Evolutionary conservation across 352 stramenopile species (phyloP).

Genomic region (Globisporangium cederbergense): DNA sequence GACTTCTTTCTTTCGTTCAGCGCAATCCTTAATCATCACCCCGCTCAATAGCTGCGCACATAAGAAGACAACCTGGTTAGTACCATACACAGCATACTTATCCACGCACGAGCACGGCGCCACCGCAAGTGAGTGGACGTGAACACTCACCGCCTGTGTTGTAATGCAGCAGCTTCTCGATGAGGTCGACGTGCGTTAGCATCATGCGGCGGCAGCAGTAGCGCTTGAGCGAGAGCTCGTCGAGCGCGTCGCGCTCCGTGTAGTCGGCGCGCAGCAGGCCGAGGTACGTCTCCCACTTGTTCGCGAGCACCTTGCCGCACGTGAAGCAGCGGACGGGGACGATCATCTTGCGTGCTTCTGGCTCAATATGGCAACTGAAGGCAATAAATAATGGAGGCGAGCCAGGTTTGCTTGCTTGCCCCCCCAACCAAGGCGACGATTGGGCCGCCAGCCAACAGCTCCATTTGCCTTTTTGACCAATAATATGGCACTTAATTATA

Average conservation of each 20-base stretch:
- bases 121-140: neutral
- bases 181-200: conserved; percentile 99
- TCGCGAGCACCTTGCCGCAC: conserved; percentile 99
- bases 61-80: neutral
- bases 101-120: neutral
- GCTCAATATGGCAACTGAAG: conserved; percentile 1
- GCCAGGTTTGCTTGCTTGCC: neutral
- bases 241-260: conserved; percentile 96
- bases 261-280: conserved; percentile 96
- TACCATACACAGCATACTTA: conserved; percentile 4
- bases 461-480: conserved; percentile 8
- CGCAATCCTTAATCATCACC: conserved; percentile 50
- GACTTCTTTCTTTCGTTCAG: conserved; percentile 1
- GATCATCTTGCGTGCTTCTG: conserved; percentile 87
- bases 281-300: conserved; percentile 99
- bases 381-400: too few species aligned
- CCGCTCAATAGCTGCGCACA: conserved; percentile 69
- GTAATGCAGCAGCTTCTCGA: conserved; percentile 99
- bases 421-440: conserved; percentile 1
- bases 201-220: conserved; percentile 99
- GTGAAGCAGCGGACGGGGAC: conserved; percentile 99
- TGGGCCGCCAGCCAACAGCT: conserved; percentile 15
- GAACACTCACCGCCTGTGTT: conserved; percentile 89
- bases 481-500: neutral
- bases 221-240: conserved; percentile 97